Evolutionary conservation across 257 asterid species (phyloP).

Genomic region (Solanum paucissectum): DNA sequence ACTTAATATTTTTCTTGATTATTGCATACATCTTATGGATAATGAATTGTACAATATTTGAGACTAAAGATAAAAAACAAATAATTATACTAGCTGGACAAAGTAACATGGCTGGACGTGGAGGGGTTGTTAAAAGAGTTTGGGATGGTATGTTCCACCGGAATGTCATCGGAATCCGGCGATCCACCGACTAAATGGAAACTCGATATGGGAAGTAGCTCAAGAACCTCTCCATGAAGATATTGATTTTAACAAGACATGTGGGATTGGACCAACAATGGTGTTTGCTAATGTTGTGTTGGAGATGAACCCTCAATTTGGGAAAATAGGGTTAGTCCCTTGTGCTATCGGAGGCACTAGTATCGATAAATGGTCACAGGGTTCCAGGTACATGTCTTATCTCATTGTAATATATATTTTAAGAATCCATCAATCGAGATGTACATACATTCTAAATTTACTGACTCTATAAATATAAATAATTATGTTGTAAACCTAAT

Average conservation of each 20-base stretch:
- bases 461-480: too few relatives aligned
- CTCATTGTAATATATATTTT: background rate
- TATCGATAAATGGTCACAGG: background rate
- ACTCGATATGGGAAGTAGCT: background rate
- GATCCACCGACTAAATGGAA: background rate
- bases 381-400: background rate
- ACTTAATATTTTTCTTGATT: background rate
- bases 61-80: background rate
- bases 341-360: background rate
- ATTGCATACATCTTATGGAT: background rate
- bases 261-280: background rate
- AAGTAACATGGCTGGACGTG: slow-evolving; percentile 3
- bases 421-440: background rate
- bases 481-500: background rate
- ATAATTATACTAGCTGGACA: background rate
- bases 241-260: background rate
- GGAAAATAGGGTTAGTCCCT: background rate
- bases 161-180: background rate
- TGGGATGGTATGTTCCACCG: background rate
- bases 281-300: too few relatives aligned
- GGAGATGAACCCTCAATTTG: background rate
- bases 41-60: background rate
- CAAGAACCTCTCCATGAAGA: background rate
- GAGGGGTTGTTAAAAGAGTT: background rate
- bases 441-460: background rate